Conservation (phyloP, 768 basidiomycete genomes). For the Collybia nuda region DNA sequence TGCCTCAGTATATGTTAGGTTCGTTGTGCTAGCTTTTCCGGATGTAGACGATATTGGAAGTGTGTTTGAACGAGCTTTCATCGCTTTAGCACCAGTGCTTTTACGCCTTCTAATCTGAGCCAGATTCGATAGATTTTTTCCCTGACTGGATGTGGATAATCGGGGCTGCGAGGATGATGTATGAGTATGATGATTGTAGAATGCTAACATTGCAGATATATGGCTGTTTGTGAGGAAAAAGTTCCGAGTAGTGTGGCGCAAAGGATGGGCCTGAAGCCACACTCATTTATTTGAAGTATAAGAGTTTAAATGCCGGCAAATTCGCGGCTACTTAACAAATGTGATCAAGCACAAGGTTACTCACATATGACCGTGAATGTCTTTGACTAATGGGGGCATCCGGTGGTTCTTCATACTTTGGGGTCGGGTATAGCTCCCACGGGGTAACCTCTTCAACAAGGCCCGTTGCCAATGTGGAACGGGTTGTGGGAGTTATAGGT, state of each 20-base stretch:
- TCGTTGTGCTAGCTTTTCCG: no score
- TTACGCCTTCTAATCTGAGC: slow-evolving; percentile 31
- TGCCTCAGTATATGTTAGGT: neutral
- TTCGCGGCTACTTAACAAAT: slow-evolving; percentile 8
- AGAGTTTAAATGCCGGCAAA: slow-evolving; percentile 6
- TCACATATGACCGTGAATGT: slow-evolving; percentile 16
- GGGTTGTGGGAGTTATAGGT: slow-evolving; percentile 12
- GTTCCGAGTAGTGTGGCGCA: neutral
- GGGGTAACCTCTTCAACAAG: slow-evolving; percentile 28
- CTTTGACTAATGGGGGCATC: slow-evolving; percentile 7
- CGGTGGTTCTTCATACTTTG: slow-evolving; percentile 4
- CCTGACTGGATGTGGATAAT: slow-evolving; percentile 20
- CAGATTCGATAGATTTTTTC: slow-evolving; percentile 23
- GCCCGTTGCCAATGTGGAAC: slow-evolving; percentile 21
- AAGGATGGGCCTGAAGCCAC: slow-evolving; percentile 3
- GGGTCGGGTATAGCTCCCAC: slow-evolving; percentile 30
- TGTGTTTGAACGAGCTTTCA: slow-evolving; percentile 17
- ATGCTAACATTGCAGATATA: slow-evolving; percentile 10
- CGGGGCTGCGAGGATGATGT: slow-evolving; percentile 21
- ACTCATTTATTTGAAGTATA: slow-evolving; percentile 6
- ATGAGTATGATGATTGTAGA: slow-evolving; percentile 7
- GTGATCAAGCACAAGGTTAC: slow-evolving; percentile 11
- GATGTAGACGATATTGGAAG: slow-evolving; percentile 8
- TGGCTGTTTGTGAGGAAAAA: slow-evolving; percentile 7
- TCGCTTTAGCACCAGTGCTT: slow-evolving; percentile 28